phyloP scores from a whole-genome alignment of 306 rosid species.

The Ziziphus jujuba region DNA sequence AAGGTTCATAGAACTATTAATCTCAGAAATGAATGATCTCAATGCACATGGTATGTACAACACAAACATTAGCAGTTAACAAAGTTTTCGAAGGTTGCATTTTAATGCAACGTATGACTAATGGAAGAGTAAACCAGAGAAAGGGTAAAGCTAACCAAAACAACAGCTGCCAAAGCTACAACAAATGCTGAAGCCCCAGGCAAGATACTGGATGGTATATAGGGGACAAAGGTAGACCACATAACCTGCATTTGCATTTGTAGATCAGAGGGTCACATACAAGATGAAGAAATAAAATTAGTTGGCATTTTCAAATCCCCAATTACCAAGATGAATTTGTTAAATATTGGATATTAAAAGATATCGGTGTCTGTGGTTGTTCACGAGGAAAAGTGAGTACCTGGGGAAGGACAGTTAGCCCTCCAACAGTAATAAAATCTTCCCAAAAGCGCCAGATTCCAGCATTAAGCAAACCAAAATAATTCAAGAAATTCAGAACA shows the following conservation, averaged over 20 bases:
- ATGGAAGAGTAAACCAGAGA: conserved; percentile 4
- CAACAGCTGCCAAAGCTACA: conserved; percentile 52
- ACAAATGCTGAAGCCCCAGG: conserved; percentile 71
- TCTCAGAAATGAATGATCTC: background rate
- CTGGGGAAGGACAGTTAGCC: conserved; percentile 81
- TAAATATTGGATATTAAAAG: no score
- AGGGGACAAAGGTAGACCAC: conserved; percentile 99
- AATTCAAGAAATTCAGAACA: conserved; percentile 69
- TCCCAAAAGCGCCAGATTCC: conserved; percentile 76
- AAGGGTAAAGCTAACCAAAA: conserved; percentile 41
- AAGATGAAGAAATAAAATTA: background rate
- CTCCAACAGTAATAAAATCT: conserved; percentile 87
- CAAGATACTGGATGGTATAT: conserved; percentile 72
- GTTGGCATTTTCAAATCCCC: background rate
- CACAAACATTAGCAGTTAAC: background rate
- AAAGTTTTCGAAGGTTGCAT: background rate
- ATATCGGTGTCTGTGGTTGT: conserved; percentile 3
- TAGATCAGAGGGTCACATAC: background rate
- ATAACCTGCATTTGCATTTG: conserved; percentile 58
- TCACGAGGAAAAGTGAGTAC: conserved; percentile 39
- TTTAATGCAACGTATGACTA: background rate
- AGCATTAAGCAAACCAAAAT: conserved; percentile 59
- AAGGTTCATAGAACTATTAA: background rate
- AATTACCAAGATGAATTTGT: background rate
- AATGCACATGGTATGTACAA: background rate